Evolutionary conservation across 1,284 basidiomycete species (phyloP), one percentile per base, ranked within the genome.

Genomic region (Rhodotorula sp.): DNA sequence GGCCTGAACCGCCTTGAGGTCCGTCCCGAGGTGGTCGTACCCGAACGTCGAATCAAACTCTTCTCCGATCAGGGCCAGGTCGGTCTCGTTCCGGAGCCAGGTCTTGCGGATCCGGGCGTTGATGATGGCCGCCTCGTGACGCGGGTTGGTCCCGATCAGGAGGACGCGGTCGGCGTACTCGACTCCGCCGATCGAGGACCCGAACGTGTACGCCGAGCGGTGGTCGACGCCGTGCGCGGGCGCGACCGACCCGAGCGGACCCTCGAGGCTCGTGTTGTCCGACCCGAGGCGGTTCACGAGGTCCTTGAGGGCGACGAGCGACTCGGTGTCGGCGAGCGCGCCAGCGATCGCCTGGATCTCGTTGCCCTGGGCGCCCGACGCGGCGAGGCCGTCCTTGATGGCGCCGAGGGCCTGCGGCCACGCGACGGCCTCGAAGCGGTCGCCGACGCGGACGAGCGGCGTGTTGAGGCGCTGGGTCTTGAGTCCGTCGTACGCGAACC

Each of bases 271-370:
- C 47, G 94, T 88, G 84, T 99, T 99, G 81, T 99, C 97, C 0
- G 95, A 98, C 64, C 96, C 96, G 68, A 99, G 87, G 64, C 88
- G 87, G 86, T 99, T 97, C 79, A 95, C 80, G 71, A 98, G 85
- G 81, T 99, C 96, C 85, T 98, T 97, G 78, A 98, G 86, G 20
- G 92, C 91, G 54, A 97, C 91, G 72, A 99, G 86, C 12, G 93
- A 88, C 82, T 99, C 97, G 29, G 93, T 92, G 81, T 99, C 97
- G 48, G 95, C 95, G 61, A 97, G 85, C 72, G 91, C 87, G 39
- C 97, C 97, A 54, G 92, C 96, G 71, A 99, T 86, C 67, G 91
- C 97, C 84, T 97, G 92, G 80, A 99, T 97, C 84, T 99, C 92
- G 81, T 99, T 87, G n/a, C 90, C 92, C 78, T 88, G 87, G 21